These are phyloP conservation scores for Chalara sp. DNA, from an alignment of 2,329 filamentous ascomycete genomes.

Conservation along the genomic window DNA sequence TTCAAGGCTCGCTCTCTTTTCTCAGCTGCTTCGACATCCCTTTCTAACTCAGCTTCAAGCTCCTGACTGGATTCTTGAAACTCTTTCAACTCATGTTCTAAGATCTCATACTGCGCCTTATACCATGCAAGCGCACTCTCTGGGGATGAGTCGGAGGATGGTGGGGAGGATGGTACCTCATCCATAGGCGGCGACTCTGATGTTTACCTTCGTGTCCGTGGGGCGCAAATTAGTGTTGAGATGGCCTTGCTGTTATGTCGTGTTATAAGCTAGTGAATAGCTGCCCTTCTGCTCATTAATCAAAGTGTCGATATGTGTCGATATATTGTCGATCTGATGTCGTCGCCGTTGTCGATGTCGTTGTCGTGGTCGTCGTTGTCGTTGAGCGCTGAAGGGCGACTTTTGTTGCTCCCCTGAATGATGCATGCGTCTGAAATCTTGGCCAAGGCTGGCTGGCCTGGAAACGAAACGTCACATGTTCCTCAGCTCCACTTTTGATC, in stretches of 20 bases:
- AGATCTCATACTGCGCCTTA: slow-evolving; percentile 89
- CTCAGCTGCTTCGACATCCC: slow-evolving; percentile 91
- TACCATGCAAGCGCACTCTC: slow-evolving; percentile 88
- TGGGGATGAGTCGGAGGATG: slow-evolving; percentile 43
- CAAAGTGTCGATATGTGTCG: too few relatives aligned
- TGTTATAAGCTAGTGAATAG: background rate
- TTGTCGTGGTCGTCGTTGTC: slow-evolving; percentile 3
- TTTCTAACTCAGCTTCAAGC: slow-evolving; percentile 88
- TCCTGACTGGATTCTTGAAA: slow-evolving; percentile 93
- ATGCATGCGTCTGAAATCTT: too few relatives aligned
- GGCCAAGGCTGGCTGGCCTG: too few relatives aligned
- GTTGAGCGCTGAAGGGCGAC: too few relatives aligned
- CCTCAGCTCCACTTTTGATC: too few relatives aligned
- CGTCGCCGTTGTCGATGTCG: background rate
- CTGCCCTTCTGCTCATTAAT: too few relatives aligned
- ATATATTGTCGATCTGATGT: background rate
- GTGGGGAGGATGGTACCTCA: slow-evolving; percentile 57
- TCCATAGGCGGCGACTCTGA: slow-evolving; percentile 18
- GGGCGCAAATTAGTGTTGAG: background rate
- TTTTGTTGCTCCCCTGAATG: too few relatives aligned
- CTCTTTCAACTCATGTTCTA: slow-evolving; percentile 86
- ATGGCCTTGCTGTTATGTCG: background rate
- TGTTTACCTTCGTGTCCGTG: slow-evolving; percentile 5
- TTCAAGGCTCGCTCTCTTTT: slow-evolving; percentile 81
- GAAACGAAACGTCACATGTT: too few relatives aligned